Evolutionary conservation across 2,329 filamentous ascomycete species (phyloP).

Genomic region (Chaetoscypha palmicola): DNA sequence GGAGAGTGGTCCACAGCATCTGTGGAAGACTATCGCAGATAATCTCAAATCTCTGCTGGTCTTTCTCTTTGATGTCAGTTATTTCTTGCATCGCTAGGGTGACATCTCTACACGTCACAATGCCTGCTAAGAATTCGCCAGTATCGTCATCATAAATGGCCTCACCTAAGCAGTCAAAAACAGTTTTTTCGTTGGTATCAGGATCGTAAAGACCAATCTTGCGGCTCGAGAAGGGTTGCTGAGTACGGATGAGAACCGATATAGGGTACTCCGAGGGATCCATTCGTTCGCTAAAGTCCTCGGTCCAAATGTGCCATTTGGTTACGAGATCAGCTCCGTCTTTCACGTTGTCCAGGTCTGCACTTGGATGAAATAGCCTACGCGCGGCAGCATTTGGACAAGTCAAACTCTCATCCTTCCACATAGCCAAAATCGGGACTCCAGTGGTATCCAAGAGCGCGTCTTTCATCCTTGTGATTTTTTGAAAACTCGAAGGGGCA

Average conservation of each 20-base stretch:
- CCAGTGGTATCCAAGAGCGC: conserved; percentile 68
- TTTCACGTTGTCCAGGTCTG: conserved; percentile 33
- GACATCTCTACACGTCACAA: conserved; percentile 66
- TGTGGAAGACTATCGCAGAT: conserved; percentile 70
- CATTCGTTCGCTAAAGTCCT: conserved; percentile 56
- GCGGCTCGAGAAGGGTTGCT: conserved; percentile 50
- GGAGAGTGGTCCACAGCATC: conserved; percentile 65
- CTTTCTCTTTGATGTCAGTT: conserved; percentile 59
- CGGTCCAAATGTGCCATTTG: conserved; percentile 56
- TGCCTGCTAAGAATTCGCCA: conserved; percentile 65
- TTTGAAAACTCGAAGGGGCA: conserved; percentile 61
- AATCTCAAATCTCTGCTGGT: conserved; percentile 66
- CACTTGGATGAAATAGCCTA: conserved; percentile 40
- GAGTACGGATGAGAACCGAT: conserved; percentile 53
- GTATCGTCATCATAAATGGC: conserved; percentile 58
- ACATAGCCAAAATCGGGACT: conserved; percentile 71
- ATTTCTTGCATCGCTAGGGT: conserved; percentile 65
- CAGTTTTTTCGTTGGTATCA: conserved; percentile 42
- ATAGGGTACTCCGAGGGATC: conserved; percentile 59
- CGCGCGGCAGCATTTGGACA: conserved; percentile 58
- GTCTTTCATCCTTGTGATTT: conserved; percentile 69
- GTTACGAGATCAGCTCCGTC: conserved; percentile 51
- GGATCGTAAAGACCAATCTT: conserved; percentile 58
- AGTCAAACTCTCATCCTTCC: conserved; percentile 69
- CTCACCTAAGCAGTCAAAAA: conserved; percentile 62